These are phyloP conservation scores for Cocos nucifera DNA, from an alignment of 176 grass and related monocot genomes.

Conservation along the genomic window DNA sequence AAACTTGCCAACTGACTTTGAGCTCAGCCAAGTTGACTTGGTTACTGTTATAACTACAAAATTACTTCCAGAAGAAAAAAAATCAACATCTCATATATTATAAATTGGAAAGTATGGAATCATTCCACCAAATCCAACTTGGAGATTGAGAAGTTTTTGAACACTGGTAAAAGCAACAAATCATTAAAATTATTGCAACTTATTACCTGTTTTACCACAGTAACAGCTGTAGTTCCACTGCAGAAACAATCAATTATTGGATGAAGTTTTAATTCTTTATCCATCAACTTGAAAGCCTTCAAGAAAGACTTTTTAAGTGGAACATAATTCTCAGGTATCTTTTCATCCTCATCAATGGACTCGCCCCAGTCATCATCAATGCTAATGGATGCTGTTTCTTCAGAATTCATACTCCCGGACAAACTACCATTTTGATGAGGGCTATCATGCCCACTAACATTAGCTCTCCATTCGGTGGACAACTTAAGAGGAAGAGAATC, in stretches of 20 bases:
- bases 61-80: no score
- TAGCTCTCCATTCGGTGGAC: slow-evolving; percentile 7
- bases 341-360: slow-evolving; percentile 2
- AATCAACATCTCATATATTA: no score
- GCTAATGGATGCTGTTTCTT: slow-evolving; percentile 1
- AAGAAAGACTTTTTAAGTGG: slow-evolving; percentile 53
- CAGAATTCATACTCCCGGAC: slow-evolving; percentile 23
- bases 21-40: no score
- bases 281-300: slow-evolving; percentile 9
- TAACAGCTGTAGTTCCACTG: slow-evolving; percentile 18
- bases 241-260: slow-evolving; percentile 12
- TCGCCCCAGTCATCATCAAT: background rate
- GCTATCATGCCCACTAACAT: background rate
- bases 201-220: slow-evolving; percentile 30
- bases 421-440: slow-evolving; percentile 52
- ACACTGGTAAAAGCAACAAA: slow-evolving; percentile 2
- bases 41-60: no score
- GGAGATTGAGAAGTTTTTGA: slow-evolving; percentile 5
- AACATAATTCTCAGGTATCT: slow-evolving; percentile 28
- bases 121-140: background rate
- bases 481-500: slow-evolving; percentile 16
- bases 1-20: background rate
- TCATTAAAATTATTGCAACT: background rate
- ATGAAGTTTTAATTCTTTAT: slow-evolving; percentile 11
- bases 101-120: background rate